These are phyloP conservation scores for Talaromyces sp. DNA, from an alignment of 2,329 filamentous ascomycete genomes.

Conservation along the genomic window DNA sequence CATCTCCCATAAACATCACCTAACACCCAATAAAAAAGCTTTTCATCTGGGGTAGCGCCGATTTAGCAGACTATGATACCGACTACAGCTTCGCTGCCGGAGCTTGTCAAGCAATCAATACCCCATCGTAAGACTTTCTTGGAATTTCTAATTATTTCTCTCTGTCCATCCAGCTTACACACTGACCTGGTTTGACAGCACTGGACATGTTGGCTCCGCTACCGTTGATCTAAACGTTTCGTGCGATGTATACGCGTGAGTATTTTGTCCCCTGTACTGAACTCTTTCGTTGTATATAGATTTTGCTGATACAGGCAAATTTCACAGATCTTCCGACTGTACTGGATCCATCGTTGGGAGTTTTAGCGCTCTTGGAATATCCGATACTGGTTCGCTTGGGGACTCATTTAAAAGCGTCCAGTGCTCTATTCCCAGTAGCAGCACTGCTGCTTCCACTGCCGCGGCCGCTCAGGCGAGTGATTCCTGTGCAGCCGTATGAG, in stretches of 20 bases:
- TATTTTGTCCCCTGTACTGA: background rate
- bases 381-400: constrained; percentile 3
- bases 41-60: constrained; percentile 5
- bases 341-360: constrained; percentile 1
- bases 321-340: background rate
- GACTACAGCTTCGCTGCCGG: constrained; percentile 7
- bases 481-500: background rate
- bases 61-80: constrained; percentile 1
- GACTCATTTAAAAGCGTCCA: background rate
- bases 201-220: constrained; percentile 4
- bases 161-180: background rate
- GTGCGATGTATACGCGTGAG: constrained; percentile 9
- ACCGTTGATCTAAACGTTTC: constrained; percentile 10
- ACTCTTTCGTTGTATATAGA: background rate
- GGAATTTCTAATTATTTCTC: background rate
- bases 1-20: background rate
- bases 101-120: constrained; percentile 1
- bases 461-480: background rate
- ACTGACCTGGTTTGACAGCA: background rate
- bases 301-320: background rate
- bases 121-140: constrained; percentile 6
- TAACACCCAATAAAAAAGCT: constrained; percentile 1
- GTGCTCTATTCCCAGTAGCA: constrained; percentile 1
- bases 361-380: constrained; percentile 5
- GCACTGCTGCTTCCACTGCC: background rate